Evolutionary conservation across 1,139 yeast species (phyloP).

Genomic region (Pichia sp.): DNA sequence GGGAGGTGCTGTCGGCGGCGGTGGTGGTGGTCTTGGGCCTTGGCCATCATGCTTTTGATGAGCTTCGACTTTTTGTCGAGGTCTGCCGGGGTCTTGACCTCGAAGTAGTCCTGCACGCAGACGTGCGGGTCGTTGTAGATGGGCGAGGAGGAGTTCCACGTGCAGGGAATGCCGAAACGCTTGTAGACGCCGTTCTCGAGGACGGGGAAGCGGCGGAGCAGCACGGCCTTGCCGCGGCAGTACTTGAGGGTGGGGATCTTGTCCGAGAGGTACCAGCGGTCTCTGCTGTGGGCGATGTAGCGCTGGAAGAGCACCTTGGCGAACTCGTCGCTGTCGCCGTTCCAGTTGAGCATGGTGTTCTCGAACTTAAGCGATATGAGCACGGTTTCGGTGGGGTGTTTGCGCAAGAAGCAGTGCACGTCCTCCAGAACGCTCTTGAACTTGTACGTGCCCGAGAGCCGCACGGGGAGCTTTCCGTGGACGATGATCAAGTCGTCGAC

Average conservation of each 20-base stretch:
- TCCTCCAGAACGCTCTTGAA: slow-evolving; percentile 48
- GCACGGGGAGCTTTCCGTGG: slow-evolving; percentile 76
- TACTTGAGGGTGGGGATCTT: slow-evolving; percentile 58
- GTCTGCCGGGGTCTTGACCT: slow-evolving; percentile 50
- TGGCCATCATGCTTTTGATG: slow-evolving; percentile 57
- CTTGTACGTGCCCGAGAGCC: slow-evolving; percentile 46
- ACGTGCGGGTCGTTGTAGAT: slow-evolving; percentile 60
- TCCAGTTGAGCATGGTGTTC: slow-evolving; percentile 59
- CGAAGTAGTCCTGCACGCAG: slow-evolving; percentile 74
- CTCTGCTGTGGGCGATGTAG: slow-evolving; percentile 47
- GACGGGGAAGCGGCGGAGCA: slow-evolving; percentile 70
- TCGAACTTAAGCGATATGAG: slow-evolving; percentile 72
- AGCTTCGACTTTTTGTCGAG: slow-evolving; percentile 54
- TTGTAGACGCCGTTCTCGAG: slow-evolving; percentile 40
- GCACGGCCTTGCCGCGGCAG: slow-evolving; percentile 60
- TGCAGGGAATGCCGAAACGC: slow-evolving; percentile 62
- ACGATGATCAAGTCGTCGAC: slow-evolving; percentile 60
- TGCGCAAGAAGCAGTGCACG: slow-evolving; percentile 52
- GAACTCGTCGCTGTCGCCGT: slow-evolving; percentile 60
- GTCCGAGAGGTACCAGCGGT: slow-evolving; percentile 58
- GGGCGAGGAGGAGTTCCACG: slow-evolving; percentile 66
- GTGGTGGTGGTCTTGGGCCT: slow-evolving; percentile 9
- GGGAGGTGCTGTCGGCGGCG: not conserved
- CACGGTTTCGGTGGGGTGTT: slow-evolving; percentile 56
- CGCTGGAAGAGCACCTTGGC: slow-evolving; percentile 59